Evolutionary conservation across 768 basidiomycete species (phyloP).

Genomic region (Agrocybe praecox): DNA sequence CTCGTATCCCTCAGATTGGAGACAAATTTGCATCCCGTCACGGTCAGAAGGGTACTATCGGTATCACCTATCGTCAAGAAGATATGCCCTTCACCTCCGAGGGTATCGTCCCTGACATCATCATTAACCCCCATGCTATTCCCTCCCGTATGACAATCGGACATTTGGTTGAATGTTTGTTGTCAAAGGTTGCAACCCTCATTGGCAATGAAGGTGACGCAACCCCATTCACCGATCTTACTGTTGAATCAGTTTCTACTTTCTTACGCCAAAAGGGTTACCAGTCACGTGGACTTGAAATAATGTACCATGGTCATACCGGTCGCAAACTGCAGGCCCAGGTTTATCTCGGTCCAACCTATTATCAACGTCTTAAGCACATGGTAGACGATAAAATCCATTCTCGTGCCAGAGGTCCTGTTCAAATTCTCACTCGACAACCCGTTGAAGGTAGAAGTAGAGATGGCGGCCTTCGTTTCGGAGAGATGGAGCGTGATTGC

Average conservation of each 20-base stretch:
- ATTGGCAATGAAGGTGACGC: slow-evolving; percentile 98
- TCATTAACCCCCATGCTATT: slow-evolving; percentile 99
- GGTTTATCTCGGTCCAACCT: slow-evolving; percentile 97
- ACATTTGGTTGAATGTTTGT: slow-evolving; percentile 96
- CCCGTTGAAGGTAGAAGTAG: slow-evolving; percentile 98
- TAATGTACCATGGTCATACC: slow-evolving; percentile 99
- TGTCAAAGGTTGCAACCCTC: slow-evolving; percentile 95
- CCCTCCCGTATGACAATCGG: slow-evolving; percentile 99
- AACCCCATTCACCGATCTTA: slow-evolving; percentile 97
- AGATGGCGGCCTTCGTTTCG: slow-evolving; percentile 98
- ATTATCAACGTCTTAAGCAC: slow-evolving; percentile 98
- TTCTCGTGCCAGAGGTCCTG: slow-evolving; percentile 94
- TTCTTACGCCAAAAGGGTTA: slow-evolving; percentile 89
- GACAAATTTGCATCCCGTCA: slow-evolving; percentile 99
- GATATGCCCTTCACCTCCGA: slow-evolving; percentile 99
- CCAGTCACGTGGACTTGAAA: slow-evolving; percentile 94
- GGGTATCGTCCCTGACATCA: slow-evolving; percentile 94
- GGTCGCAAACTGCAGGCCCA: slow-evolving; percentile 98
- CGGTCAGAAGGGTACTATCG: slow-evolving; percentile 99
- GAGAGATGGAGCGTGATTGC: slow-evolving; percentile 99
- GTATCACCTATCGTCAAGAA: slow-evolving; percentile 99
- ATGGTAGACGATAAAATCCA: slow-evolving; percentile 99
- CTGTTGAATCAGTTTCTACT: slow-evolving; percentile 96
- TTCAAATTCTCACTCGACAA: slow-evolving; percentile 96
- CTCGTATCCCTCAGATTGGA: slow-evolving; percentile 95